phyloP scores from a whole-genome alignment of 257 asterid species.

The Solanum rostratum region DNA sequence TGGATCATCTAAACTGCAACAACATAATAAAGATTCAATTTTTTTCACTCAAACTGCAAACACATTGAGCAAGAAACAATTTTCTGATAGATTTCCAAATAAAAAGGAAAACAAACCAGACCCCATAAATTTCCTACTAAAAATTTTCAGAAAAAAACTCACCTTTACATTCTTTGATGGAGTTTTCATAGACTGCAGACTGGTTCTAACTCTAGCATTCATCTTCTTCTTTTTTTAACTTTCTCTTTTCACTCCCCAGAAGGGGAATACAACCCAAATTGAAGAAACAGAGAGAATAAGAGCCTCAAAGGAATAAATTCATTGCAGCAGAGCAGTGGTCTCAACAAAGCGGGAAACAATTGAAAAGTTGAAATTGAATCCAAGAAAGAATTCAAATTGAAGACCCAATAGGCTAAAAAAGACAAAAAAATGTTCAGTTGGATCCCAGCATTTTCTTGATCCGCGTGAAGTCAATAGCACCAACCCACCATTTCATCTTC shows the following conservation, averaged over 20 bases:
- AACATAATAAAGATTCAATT: neutral
- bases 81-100: neutral
- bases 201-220: conserved; percentile 50
- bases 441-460: conserved; percentile 30
- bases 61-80: neutral
- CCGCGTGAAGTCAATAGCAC: conserved; percentile 22
- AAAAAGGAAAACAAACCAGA: neutral
- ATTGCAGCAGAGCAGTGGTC: neutral
- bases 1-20: neutral
- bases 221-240: conserved; percentile 14
- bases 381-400: conserved; percentile 8
- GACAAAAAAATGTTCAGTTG: conserved; percentile 8
- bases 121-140: neutral
- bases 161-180: conserved; percentile 39
- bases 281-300: neutral
- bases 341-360: neutral
- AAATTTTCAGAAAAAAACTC: conserved; percentile 2
- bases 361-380: neutral
- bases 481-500: conserved; percentile 13
- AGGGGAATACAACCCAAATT: neutral
- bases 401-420: conserved; percentile 6
- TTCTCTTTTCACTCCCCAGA: conserved; percentile 16
- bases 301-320: neutral
- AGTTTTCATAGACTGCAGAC: conserved; percentile 43
- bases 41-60: neutral